Evolutionary conservation across 306 rosid species (phyloP).

Genomic region (Carpinus fangiana): DNA sequence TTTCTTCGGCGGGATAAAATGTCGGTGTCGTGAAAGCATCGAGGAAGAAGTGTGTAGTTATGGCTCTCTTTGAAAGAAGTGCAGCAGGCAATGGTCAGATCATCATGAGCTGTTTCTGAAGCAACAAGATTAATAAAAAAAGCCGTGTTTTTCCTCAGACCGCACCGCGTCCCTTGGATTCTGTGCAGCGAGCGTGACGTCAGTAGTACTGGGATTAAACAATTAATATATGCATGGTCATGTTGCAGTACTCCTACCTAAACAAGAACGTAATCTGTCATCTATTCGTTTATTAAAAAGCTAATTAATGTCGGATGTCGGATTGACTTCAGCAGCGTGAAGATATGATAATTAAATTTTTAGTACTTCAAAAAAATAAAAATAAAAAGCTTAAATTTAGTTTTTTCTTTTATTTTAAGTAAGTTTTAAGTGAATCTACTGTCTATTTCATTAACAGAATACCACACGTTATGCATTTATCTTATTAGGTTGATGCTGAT

Average conservation of each 20-base stretch:
- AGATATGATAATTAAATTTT: too few species aligned
- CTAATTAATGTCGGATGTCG: too few species aligned
- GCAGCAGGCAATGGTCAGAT: neutral
- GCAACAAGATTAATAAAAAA: neutral
- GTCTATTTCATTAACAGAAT: too few species aligned
- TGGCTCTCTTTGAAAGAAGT: neutral
- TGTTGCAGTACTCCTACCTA: neutral
- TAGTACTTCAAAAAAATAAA: too few species aligned
- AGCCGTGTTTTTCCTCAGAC: neutral
- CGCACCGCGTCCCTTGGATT: slow-evolving; percentile 15
- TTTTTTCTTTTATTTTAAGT: too few species aligned
- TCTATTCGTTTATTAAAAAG: neutral
- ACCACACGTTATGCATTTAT: too few species aligned
- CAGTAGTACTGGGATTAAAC: neutral
- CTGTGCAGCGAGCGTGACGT: neutral
- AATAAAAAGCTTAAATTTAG: too few species aligned
- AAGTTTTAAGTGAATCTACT: too few species aligned
- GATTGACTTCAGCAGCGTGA: too few species aligned
- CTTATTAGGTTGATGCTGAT: too few species aligned
- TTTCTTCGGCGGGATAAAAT: neutral
- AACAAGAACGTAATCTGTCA: neutral
- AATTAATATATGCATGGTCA: neutral
- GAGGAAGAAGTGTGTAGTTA: neutral
- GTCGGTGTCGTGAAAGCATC: slow-evolving; percentile 31
- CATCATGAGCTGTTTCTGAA: slow-evolving; percentile 45